Evolutionary conservation across 1,284 basidiomycete genomes (phyloP).

Genomic region (Puccinia polysora): DNA sequence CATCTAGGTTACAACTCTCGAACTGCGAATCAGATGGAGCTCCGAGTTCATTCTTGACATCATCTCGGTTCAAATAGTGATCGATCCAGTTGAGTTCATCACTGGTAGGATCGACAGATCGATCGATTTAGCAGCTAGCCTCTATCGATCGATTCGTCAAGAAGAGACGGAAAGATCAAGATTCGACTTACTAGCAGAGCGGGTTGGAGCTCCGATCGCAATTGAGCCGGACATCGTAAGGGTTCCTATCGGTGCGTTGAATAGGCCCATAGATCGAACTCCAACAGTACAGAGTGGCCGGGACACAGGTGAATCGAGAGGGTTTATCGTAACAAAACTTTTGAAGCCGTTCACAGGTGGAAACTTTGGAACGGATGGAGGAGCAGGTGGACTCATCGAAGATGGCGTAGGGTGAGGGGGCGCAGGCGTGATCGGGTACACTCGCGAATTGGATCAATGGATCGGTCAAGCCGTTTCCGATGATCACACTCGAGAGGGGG

Average conservation of each 20-base stretch:
- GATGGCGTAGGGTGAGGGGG: constrained; percentile 63
- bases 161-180: neutral
- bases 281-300: constrained; percentile 57
- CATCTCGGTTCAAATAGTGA: constrained; percentile 67
- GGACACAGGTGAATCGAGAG: constrained; percentile 59
- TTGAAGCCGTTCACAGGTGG: constrained; percentile 53
- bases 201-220: constrained; percentile 67
- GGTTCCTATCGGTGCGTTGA: constrained; percentile 56
- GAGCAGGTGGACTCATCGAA: constrained; percentile 58
- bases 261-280: constrained; percentile 57
- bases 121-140: no score
- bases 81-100: constrained; percentile 72
- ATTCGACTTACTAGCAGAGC: constrained; percentile 50
- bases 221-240: constrained; percentile 73
- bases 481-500: constrained; percentile 70
- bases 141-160: no score
- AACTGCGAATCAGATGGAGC: constrained; percentile 63
- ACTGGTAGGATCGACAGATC: no score
- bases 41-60: constrained; percentile 70
- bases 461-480: constrained; percentile 77
- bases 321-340: constrained; percentile 54
- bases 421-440: constrained; percentile 75
- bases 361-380: constrained; percentile 51
- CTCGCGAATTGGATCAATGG: constrained; percentile 61
- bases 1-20: constrained; percentile 60